These are phyloP conservation scores for Adansonia madagascariensis DNA, from an alignment of 441 rosid species.

Conservation along the genomic window DNA sequence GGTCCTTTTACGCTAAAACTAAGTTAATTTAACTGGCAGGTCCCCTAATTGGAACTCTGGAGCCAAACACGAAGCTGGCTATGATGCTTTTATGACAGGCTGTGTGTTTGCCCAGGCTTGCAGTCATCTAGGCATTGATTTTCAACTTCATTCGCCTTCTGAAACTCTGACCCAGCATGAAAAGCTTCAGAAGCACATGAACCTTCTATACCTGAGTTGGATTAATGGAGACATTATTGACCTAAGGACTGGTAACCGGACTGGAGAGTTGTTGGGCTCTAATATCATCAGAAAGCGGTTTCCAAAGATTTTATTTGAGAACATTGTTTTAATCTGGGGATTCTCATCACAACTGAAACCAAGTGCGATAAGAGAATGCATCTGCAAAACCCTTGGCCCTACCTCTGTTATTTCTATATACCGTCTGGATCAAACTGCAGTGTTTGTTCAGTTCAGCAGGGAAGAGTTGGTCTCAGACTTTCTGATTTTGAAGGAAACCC, in stretches of 20 bases:
- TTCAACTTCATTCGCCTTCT: conserved; percentile 46
- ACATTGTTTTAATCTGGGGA: conserved; percentile 74
- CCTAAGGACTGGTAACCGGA: conserved; percentile 55
- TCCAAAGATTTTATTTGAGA: conserved; percentile 48
- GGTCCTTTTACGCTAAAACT: conserved; percentile 23
- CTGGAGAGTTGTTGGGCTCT: conserved; percentile 39
- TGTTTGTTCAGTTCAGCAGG: conserved; percentile 73
- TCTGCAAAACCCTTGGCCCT: conserved; percentile 64
- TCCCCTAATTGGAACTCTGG: conserved; percentile 78
- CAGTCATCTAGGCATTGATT: conserved; percentile 70
- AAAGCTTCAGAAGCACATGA: conserved; percentile 63
- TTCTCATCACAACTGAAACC: conserved; percentile 65
- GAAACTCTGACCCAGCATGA: conserved; percentile 50
- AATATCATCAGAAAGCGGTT: conserved; percentile 26
- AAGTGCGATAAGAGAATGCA: conserved; percentile 63
- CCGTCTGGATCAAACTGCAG: conserved; percentile 67
- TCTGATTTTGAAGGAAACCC: conserved; percentile 61
- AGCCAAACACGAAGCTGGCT: conserved; percentile 94
- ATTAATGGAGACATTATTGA: conserved; percentile 63
- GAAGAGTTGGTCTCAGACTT: conserved; percentile 57
- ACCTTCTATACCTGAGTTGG: conserved; percentile 87
- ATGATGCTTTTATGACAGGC: conserved; percentile 99
- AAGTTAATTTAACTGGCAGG: conserved; percentile 45
- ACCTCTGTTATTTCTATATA: conserved; percentile 58
- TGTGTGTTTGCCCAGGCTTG: conserved; percentile 88